phyloP scores from a whole-genome alignment of 2,329 filamentous ascomycete genomes.

The Corynespora cassiicola region DNA sequence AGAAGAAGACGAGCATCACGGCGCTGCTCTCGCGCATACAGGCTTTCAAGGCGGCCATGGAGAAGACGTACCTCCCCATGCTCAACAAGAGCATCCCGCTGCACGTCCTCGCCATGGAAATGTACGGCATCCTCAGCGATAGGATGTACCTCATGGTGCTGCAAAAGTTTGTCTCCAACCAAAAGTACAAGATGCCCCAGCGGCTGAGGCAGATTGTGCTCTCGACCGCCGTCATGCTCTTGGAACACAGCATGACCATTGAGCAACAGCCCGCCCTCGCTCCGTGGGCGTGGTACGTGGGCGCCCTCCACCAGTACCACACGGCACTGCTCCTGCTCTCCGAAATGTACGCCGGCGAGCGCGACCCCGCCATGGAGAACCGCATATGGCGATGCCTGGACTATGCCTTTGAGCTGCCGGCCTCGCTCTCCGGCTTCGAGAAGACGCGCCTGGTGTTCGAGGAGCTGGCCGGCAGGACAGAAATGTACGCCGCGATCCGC shows the following conservation, averaged over 20 bases:
- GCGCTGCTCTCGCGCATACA: conserved; percentile 72
- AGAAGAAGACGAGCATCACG: conserved; percentile 54
- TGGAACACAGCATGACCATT: conserved; percentile 63
- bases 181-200: conserved; percentile 61
- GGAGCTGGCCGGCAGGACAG: conserved; percentile 67
- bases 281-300: conserved; percentile 73
- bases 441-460: conserved; percentile 68
- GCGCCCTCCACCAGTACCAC: conserved; percentile 77
- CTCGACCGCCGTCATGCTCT: conserved; percentile 61
- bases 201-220: conserved; percentile 70
- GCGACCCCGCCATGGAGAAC: conserved; percentile 63
- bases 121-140: conserved; percentile 69
- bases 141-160: conserved; percentile 71
- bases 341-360: conserved; percentile 68
- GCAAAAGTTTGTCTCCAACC: conserved; percentile 68
- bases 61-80: conserved; percentile 69
- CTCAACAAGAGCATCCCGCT: conserved; percentile 67
- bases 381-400: conserved; percentile 76
- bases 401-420: conserved; percentile 71
- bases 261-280: conserved; percentile 60
- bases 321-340: conserved; percentile 71
- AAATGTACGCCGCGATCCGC: conserved; percentile 65
- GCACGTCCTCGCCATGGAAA: conserved; percentile 68
- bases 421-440: conserved; percentile 57
- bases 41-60: conserved; percentile 69